Conservation (phyloP, 2,329 filamentous ascomycete genomes). For the Endoconidiophora laricicola region DNA sequence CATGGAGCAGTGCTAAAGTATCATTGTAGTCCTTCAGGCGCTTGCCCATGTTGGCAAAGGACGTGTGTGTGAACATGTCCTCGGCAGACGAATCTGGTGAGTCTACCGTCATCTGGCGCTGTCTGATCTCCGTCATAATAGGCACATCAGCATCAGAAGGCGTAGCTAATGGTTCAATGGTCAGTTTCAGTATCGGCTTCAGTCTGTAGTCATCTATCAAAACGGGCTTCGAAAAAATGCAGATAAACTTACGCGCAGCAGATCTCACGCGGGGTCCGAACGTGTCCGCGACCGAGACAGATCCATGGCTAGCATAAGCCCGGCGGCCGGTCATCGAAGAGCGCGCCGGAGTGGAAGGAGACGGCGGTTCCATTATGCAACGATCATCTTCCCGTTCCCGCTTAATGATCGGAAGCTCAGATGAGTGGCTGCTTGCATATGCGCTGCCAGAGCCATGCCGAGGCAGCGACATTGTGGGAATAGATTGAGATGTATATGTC, state of each 20-base stretch:
- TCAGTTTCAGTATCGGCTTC: not conserved
- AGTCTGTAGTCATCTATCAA: no score
- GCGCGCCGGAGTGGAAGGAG: not conserved
- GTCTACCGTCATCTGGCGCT: not conserved
- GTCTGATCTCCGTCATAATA: constrained; percentile 4
- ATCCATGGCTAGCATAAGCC: not conserved
- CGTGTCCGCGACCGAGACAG: constrained; percentile 1
- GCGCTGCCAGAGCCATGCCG: no score
- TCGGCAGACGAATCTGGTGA: constrained; percentile 13
- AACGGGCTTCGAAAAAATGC: not conserved
- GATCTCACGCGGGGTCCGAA: constrained; percentile 1
- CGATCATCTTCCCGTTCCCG: not conserved
- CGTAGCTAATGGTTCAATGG: constrained; percentile 18
- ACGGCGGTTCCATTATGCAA: not conserved
- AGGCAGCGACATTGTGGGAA: no score
- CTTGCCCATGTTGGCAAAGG: constrained; percentile 39
- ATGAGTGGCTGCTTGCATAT: not conserved
- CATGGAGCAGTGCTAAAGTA: constrained; percentile 49
- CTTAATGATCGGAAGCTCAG: not conserved
- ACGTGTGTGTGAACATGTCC: constrained; percentile 27
- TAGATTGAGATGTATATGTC: no score
- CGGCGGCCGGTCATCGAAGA: constrained; percentile 3
- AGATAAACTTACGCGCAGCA: constrained; percentile 1
- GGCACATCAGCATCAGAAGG: constrained; percentile 21
- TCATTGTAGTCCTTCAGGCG: constrained; percentile 49